Evolutionary conservation across 495 filamentous ascomycete species (phyloP), one percentile per base, ranked within the genome.

Genomic region (Talaromyces liani): DNA sequence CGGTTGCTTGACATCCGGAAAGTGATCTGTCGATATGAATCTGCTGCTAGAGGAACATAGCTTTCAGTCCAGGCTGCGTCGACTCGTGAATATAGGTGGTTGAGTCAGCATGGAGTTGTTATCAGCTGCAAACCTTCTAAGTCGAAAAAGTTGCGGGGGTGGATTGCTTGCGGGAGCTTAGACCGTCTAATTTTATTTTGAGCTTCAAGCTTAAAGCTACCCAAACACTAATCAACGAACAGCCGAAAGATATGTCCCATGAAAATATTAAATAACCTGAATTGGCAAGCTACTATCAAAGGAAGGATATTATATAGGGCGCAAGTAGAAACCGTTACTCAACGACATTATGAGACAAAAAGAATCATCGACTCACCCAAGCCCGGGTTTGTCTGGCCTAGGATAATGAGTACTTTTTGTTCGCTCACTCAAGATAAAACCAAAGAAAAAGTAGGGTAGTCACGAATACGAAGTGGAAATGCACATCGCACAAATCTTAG

Each of bases 241-340:
- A 20, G 22, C 18, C 14, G 36, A 36, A 12, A 51, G 16, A n/a
- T 22, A 27, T 58, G 31, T 31, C 60, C 18, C 29, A 65, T 22
- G 29, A 58, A 58, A 25, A 57, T 64, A 73, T 71, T 75, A 73
- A 73, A 29, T 25, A 58, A 71, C 67, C 63, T 70, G 70, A 68
- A 70, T 71, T 73, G 70, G 70, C 61, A 71, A 69, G 69, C 71
- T 79, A 79, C 75, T 71, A 68, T 71, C 73, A 76, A 75, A 71
- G 71, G 71, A 70, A 33, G 71, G 73, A 74, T 77, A 80, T 80
- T 80, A 80, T 78, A 72, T 78, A 77, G 69, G 72, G 71, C 72
- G 71, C 77, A 78, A 71, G 41, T 51, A 74, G 67, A 77, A 72
- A 76, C 76, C 75, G 79, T 77, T 76, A 76, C 78, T 79, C 76